Base-by-base conservation (phyloP, 1,284 basidiomycete genomes). In the Ustilago esculenta region DNA sequence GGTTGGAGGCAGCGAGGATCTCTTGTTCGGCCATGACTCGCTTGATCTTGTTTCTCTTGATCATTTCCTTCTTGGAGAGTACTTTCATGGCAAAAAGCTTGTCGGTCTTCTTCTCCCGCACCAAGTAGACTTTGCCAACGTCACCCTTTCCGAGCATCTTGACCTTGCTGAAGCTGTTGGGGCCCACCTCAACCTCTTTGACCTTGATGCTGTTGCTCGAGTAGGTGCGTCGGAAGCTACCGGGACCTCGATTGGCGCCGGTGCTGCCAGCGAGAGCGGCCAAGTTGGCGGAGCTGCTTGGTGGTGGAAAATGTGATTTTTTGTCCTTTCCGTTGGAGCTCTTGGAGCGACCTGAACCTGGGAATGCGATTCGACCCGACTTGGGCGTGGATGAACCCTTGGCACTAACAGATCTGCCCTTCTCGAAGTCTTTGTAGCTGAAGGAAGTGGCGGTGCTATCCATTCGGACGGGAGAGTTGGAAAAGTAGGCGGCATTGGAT, bases 151-250 rank as follows among this genome's bases (percentile, higher is more conserved):
- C 80, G 29, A 81, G 77, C 70, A 81, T 77, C 73, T 80, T 79
- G 60, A 81, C 71, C 61, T 79, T 76, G 50, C 56, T 69, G 60
- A 81, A 81, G 55, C 71, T 74, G 56, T 72, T 74, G 14, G 79
- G 77, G 11, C 67, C 70, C 12, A 81, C 80, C 40, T 75, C 75
- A 45, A 79, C 76, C 25, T 82, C 74, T 25, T 89, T 87, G 75
- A 95, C 90, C 85, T 97, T 97, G 85, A 99, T 97, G 36, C 93
- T 96, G 83, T 96, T 96, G 81, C 92, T 94, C 41, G 92, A 94
- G 83, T 98, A 98, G 39, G 95, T 98, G 76, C 95, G 85, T 65
- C 92, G 87, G 84, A 98, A 98, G 27, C 83, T 54, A 86, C 84
- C 67, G 84, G 84, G 47, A 82, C 83, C 75, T 84, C 86, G 51